Conservation (phyloP, 768 basidiomycete genomes). For the Russula ochroleuca region DNA sequence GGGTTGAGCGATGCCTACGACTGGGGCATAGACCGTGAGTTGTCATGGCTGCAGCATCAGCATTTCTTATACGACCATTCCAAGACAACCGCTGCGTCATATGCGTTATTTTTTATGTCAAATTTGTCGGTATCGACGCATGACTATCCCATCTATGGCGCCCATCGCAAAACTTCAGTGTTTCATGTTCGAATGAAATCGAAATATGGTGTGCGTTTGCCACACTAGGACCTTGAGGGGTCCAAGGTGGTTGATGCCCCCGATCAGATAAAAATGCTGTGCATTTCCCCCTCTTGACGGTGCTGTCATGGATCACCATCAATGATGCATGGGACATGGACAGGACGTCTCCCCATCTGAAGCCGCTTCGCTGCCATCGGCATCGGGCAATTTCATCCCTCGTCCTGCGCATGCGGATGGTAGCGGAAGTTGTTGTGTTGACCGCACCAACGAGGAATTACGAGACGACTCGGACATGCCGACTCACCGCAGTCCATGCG, state of each 20-base stretch:
- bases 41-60: neutral
- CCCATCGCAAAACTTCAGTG: neutral
- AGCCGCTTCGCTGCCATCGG: neutral
- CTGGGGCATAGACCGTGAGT: constrained; percentile 3
- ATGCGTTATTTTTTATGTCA: constrained; percentile 16
- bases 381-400: neutral
- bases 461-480: too few relatives aligned
- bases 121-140: neutral
- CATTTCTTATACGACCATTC: constrained; percentile 10
- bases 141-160: neutral
- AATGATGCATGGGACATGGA: constrained; percentile 17
- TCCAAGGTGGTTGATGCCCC: neutral
- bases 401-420: neutral
- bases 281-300: neutral
- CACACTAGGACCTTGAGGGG: neutral
- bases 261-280: constrained; percentile 17
- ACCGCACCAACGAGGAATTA: neutral
- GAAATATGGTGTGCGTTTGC: neutral
- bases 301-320: constrained; percentile 18
- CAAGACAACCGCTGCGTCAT: constrained; percentile 8
- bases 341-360: neutral
- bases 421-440: neutral
- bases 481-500: neutral
- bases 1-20: constrained; percentile 1
- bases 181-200: constrained; percentile 10